phyloP scores from a whole-genome alignment of 176 grass and related monocot genomes.

The Oryza meyeriana region DNA sequence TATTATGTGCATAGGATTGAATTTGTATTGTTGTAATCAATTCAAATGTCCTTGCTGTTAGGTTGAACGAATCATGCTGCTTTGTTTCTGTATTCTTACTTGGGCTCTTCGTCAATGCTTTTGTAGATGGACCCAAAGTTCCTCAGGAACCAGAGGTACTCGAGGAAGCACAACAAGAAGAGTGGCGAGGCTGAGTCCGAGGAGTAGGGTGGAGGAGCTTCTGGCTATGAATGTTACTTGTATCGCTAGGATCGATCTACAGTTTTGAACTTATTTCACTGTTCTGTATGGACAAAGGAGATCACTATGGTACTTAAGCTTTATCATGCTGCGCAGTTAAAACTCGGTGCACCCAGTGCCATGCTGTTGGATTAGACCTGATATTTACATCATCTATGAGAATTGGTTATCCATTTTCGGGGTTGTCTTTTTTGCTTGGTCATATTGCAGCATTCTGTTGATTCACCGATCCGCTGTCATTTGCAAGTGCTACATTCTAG shows the following conservation, averaged over 20 bases:
- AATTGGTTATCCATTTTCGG: not conserved
- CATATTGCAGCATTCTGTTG: not conserved
- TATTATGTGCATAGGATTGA: not conserved
- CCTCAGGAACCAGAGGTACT: conserved; percentile 74
- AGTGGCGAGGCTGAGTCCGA: conserved; percentile 30
- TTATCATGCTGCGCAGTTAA: conserved; percentile 2
- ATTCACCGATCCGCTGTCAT: not conserved
- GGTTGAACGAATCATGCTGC: not conserved
- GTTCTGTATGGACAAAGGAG: conserved; percentile 24
- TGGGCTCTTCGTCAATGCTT: not conserved
- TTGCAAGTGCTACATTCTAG: not conserved
- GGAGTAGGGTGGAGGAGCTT: conserved; percentile 34
- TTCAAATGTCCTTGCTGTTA: not conserved
- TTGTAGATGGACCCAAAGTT: conserved; percentile 77
- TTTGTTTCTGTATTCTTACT: not conserved
- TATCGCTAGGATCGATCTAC: conserved; percentile 31
- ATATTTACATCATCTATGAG: conserved; percentile 13
- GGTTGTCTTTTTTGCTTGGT: not conserved
- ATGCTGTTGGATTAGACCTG: conserved; percentile 19
- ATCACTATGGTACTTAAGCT: not conserved
- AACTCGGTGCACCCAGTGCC: not conserved
- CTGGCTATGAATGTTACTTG: conserved; percentile 14
- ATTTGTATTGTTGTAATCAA: not conserved
- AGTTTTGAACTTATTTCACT: conserved; percentile 13
- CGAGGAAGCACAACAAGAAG: conserved; percentile 66